Evolutionary conservation across 2,329 filamentous ascomycete species (phyloP).

Genomic region (Herpotrichia juniperi): DNA sequence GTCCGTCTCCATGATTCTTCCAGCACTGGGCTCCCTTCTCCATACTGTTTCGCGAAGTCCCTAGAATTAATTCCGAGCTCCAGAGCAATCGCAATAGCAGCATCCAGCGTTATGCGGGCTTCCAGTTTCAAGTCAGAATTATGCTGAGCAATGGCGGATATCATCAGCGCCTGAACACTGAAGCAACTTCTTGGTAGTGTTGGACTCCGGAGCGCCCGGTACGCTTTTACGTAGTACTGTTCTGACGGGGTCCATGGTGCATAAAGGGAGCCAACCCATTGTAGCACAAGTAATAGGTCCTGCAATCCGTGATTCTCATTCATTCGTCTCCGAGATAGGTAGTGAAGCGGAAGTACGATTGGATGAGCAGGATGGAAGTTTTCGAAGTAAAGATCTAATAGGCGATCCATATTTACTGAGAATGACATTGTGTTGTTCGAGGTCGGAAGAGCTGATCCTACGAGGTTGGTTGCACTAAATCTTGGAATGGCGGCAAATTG

Average conservation of each 20-base stretch:
- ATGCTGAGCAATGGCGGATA: slow-evolving; percentile 80
- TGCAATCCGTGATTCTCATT: slow-evolving; percentile 26
- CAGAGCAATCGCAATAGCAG: slow-evolving; percentile 72
- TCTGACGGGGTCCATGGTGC: slow-evolving; percentile 39
- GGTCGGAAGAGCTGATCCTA: slow-evolving; percentile 5
- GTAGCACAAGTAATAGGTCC: slow-evolving; percentile 29
- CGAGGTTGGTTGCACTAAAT: slow-evolving; percentile 8
- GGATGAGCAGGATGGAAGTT: slow-evolving; percentile 62
- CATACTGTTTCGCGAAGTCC: slow-evolving; percentile 68
- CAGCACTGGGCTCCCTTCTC: slow-evolving; percentile 67
- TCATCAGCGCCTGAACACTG: slow-evolving; percentile 75
- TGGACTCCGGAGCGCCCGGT: slow-evolving; percentile 24
- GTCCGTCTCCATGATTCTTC: slow-evolving; percentile 87
- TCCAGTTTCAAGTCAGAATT: slow-evolving; percentile 72
- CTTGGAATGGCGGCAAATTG: slow-evolving; percentile 6
- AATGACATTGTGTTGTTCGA: slow-evolving; percentile 25
- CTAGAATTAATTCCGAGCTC: slow-evolving; percentile 79
- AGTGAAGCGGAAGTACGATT: slow-evolving; percentile 57
- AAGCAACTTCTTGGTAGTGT: slow-evolving; percentile 49
- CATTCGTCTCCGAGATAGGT: slow-evolving; percentile 32
- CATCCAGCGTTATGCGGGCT: slow-evolving; percentile 68
- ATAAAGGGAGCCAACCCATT: slow-evolving; percentile 41
- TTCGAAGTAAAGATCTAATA: slow-evolving; percentile 41
- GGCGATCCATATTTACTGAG: slow-evolving; percentile 30
- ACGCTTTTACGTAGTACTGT: slow-evolving; percentile 28